A percentile compares a stretch with the other conserved stretches of the same genome.
Conservation (phyloP, 768 basidiomycete species). For the Pholiota molesta region DNA sequence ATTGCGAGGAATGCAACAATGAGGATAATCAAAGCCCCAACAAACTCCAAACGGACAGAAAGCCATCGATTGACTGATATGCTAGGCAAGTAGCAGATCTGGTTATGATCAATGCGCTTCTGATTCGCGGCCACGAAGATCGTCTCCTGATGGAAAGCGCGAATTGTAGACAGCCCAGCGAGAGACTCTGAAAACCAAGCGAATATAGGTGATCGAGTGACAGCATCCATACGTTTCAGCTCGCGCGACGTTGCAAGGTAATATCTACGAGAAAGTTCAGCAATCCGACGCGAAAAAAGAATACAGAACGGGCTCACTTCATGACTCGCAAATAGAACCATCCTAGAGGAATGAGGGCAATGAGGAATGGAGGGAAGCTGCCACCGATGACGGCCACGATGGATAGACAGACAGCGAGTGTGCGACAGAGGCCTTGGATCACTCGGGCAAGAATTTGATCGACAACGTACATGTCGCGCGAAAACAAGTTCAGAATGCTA, state of each 20-base stretch:
- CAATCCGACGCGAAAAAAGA: background rate
- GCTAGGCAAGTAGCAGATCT: constrained; percentile 75
- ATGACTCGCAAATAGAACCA: constrained; percentile 85
- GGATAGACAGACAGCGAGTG: constrained; percentile 56
- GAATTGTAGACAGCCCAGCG: constrained; percentile 79
- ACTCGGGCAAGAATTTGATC: constrained; percentile 84
- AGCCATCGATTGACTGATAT: constrained; percentile 85
- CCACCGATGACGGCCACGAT: constrained; percentile 74
- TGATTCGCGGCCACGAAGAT: constrained; percentile 72
- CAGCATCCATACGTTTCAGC: constrained; percentile 85
- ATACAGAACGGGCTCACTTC: constrained; percentile 48
- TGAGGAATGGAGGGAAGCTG: constrained; percentile 82
- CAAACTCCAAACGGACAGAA: constrained; percentile 80
- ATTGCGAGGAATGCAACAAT: constrained; percentile 70
- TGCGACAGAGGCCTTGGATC: constrained; percentile 72
- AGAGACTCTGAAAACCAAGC: constrained; percentile 83
- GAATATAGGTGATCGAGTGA: constrained; percentile 90
- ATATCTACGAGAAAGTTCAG: constrained; percentile 53
- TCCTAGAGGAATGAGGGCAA: constrained; percentile 74
- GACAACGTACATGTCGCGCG: constrained; percentile 84
- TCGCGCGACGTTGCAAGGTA: constrained; percentile 87
- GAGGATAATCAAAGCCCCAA: constrained; percentile 81
- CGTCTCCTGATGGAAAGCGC: constrained; percentile 73
- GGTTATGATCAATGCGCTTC: constrained; percentile 81
- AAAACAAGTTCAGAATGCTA: constrained; percentile 90